Evolutionary conservation across 306 rosid species (phyloP).

Genomic region (Malus sylvestris): DNA sequence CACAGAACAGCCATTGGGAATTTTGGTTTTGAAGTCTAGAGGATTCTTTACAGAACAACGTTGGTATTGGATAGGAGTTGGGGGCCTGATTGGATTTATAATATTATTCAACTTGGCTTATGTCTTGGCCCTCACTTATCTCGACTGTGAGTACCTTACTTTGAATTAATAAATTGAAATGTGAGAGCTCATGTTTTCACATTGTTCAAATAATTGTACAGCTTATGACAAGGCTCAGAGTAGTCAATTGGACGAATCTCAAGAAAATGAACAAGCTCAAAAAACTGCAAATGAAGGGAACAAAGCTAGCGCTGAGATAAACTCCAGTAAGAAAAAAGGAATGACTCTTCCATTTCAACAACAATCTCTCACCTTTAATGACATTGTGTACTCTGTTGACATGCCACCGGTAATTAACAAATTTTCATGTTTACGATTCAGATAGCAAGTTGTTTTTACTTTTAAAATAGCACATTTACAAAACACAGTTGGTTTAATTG

Average conservation of each 20-base stretch:
- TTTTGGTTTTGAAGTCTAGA: conserved; percentile 39
- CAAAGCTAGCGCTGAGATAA: conserved; percentile 14
- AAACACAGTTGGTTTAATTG: not conserved
- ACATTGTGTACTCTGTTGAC: conserved; percentile 55
- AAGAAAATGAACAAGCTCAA: conserved; percentile 3
- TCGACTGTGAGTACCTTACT: conserved; percentile 37
- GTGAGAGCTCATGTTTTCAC: not conserved
- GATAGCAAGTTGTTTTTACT: no score
- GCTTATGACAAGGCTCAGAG: conserved; percentile 21
- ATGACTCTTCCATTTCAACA: conserved; percentile 77
- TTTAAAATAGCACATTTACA: not conserved
- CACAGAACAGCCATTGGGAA: conserved; percentile 35
- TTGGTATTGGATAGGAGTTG: conserved; percentile 74
- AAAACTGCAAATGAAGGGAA: not conserved
- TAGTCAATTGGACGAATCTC: conserved; percentile 23
- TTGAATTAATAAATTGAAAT: not conserved
- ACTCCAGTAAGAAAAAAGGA: conserved; percentile 38
- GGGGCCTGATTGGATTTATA: conserved; percentile 43
- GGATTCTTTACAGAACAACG: conserved; percentile 45
- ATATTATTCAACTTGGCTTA: conserved; percentile 38
- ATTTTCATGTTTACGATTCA: not conserved
- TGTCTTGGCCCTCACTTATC: conserved; percentile 41
- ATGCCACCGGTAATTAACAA: conserved; percentile 45
- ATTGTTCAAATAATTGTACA: not conserved
- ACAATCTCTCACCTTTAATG: conserved; percentile 57